phyloP scores from a whole-genome alignment of 2,329 filamentous ascomycete species.

The Fusarium sp. region DNA sequence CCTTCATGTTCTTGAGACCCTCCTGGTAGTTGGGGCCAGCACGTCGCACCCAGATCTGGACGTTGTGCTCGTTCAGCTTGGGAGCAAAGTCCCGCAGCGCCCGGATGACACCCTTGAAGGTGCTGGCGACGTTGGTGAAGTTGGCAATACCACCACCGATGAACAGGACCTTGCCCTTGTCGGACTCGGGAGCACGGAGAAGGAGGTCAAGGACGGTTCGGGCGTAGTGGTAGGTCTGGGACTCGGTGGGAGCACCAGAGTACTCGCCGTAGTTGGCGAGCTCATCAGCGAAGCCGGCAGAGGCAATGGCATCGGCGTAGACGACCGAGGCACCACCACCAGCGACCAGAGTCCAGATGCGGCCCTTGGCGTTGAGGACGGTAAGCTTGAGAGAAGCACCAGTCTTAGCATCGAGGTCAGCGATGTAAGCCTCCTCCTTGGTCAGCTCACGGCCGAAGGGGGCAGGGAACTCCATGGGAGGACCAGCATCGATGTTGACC shows the following conservation, averaged over 20 bases:
- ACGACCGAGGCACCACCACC: constrained; percentile 99
- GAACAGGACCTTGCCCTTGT: constrained; percentile 98
- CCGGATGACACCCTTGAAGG: constrained; percentile 99
- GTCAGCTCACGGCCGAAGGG: constrained; percentile 98
- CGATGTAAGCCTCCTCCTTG: constrained; percentile 99
- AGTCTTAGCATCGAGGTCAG: constrained; percentile 98
- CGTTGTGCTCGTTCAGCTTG: constrained; percentile 93
- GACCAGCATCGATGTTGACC: constrained; percentile 94
- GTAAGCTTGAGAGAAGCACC: constrained; percentile 99
- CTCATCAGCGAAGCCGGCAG: constrained; percentile 92
- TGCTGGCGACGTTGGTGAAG: constrained; percentile 99
- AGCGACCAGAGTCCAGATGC: constrained; percentile 97
- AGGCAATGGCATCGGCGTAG: constrained; percentile 98
- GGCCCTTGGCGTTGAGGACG: constrained; percentile 89
- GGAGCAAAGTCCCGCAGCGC: constrained; percentile 91
- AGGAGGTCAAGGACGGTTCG: constrained; percentile 97
- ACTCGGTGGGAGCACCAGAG: constrained; percentile 98
- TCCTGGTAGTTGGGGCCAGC: constrained; percentile 98
- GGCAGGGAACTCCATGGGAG: constrained; percentile 98
- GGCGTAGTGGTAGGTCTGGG: constrained; percentile 99
- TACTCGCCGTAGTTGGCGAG: constrained; percentile 99
- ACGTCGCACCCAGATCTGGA: constrained; percentile 94
- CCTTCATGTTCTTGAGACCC: constrained; percentile 99
- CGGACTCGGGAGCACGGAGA: constrained; percentile 86
- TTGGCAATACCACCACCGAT: constrained; percentile 99